A percentile compares a stretch with the other conserved stretches of the same genome.
Conservation (phyloP, 164 flowering plant species). For the Dillenia turbinata region DNA sequence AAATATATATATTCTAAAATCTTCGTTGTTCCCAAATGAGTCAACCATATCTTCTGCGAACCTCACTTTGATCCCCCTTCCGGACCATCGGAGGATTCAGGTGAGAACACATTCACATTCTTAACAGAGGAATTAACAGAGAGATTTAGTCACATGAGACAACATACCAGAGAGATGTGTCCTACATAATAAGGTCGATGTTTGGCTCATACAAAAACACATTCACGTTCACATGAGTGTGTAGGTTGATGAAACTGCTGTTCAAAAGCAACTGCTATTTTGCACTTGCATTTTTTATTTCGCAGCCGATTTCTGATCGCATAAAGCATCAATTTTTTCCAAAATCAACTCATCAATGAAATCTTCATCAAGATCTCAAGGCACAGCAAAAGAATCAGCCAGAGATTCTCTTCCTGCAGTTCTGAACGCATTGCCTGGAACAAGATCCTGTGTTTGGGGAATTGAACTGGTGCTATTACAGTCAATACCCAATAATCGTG, state of each 20-base stretch:
- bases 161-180: no score
- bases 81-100: conserved; percentile 35
- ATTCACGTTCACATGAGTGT: not conserved
- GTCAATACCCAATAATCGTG: not conserved
- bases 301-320: conserved; percentile 38
- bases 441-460: conserved; percentile 3
- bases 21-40: conserved; percentile 35
- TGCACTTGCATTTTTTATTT: conserved; percentile 17
- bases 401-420: not conserved
- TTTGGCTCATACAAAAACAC: no score
- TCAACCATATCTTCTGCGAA: conserved; percentile 11
- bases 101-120: conserved; percentile 29
- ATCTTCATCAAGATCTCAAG: conserved; percentile 44
- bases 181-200: no score
- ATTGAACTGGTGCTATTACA: conserved; percentile 10
- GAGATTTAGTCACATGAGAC: no score
- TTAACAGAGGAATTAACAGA: conserved; percentile 2
- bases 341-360: conserved; percentile 54
- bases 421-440: conserved; percentile 1
- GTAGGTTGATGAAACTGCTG: no score
- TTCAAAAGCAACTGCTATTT: not conserved
- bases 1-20: conserved; percentile 49
- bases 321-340: conserved; percentile 71
- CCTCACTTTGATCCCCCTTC: conserved; percentile 34
- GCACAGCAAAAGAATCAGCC: conserved; percentile 11